Evolutionary conservation across 2,329 filamentous ascomycete genomes (phyloP).

Genomic region (Fusarium buharicum): DNA sequence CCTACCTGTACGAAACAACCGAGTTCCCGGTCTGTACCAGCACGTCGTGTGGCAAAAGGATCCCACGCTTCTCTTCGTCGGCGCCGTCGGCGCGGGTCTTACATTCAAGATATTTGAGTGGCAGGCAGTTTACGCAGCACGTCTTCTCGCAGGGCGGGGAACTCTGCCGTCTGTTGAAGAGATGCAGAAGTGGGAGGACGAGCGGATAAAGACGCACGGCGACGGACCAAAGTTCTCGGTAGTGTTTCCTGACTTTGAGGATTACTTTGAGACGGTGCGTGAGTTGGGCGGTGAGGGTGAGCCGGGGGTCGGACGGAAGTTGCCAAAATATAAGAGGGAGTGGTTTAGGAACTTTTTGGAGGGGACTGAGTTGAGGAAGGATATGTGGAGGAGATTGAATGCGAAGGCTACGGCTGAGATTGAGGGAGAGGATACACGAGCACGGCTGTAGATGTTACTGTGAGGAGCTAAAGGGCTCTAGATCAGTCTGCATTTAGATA

Average conservation of each 20-base stretch:
- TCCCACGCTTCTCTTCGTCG: slow-evolving; percentile 66
- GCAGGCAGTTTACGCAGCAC: slow-evolving; percentile 71
- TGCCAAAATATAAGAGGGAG: slow-evolving; percentile 57
- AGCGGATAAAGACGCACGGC: slow-evolving; percentile 63
- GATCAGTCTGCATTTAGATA: neutral
- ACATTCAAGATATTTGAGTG: slow-evolving; percentile 77
- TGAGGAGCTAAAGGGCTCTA: neutral
- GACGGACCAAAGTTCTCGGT: slow-evolving; percentile 67
- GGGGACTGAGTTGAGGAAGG: slow-evolving; percentile 65
- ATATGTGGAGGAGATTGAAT: slow-evolving; percentile 67
- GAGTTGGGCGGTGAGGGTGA: slow-evolving; percentile 59
- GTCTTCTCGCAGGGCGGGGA: slow-evolving; percentile 65
- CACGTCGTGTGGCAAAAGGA: slow-evolving; percentile 67
- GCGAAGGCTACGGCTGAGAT: slow-evolving; percentile 28
- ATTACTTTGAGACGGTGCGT: slow-evolving; percentile 70
- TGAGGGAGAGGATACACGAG: neutral
- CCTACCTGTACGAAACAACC: slow-evolving; percentile 63
- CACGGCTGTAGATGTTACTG: slow-evolving; percentile 10
- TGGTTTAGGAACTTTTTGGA: slow-evolving; percentile 64
- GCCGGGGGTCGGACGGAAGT: slow-evolving; percentile 55
- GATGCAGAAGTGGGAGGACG: slow-evolving; percentile 66
- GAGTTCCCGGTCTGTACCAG: slow-evolving; percentile 66
- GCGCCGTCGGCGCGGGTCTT: slow-evolving; percentile 66
- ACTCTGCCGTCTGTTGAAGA: slow-evolving; percentile 60
- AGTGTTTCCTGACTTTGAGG: slow-evolving; percentile 70